Percentiles rank a stretch among this genome's conserved stretches.
phyloP scores from a whole-genome alignment of 495 filamentous ascomycete genomes.

The Eremomyces bilateralis region DNA sequence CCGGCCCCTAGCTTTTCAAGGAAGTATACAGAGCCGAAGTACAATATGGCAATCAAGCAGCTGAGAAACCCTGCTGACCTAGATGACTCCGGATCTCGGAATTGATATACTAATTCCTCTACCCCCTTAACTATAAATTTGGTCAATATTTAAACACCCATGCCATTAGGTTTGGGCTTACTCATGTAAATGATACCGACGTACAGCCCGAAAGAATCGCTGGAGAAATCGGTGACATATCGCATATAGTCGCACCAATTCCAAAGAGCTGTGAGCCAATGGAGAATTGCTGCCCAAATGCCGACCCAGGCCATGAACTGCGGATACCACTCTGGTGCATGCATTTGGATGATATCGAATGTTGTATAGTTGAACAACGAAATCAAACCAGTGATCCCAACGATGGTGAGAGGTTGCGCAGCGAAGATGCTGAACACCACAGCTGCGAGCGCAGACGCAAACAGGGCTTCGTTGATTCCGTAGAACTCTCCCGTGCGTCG shows the following conservation, averaged over 20 bases:
- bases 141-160: too few relatives aligned
- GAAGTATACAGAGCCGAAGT: conserved; percentile 14
- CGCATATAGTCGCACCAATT: conserved; percentile 64
- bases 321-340: too few relatives aligned
- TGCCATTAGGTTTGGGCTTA: too few relatives aligned
- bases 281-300: conserved; percentile 50
- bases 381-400: conserved; percentile 55
- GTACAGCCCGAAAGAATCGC: conserved; percentile 48
- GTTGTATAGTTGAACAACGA: conserved; percentile 29
- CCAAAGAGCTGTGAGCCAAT: conserved; percentile 44
- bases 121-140: conserved; percentile 20
- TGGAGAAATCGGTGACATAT: conserved; percentile 51
- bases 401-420: conserved; percentile 46
- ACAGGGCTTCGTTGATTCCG: conserved; percentile 51
- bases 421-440: conserved; percentile 47
- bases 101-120: conserved; percentile 14
- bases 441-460: conserved; percentile 47
- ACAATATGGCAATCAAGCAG: conserved; percentile 15
- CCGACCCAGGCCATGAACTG: conserved; percentile 57
- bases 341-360: conserved; percentile 22
- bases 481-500: conserved; percentile 42
- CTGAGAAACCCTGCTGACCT: conserved; percentile 12
- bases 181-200: conserved; percentile 58
- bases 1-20: conserved; percentile 15
- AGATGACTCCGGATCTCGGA: conserved; percentile 6